phyloP scores from a whole-genome alignment of 2,329 filamentous ascomycete species.

The Colletotrichum lini region DNA sequence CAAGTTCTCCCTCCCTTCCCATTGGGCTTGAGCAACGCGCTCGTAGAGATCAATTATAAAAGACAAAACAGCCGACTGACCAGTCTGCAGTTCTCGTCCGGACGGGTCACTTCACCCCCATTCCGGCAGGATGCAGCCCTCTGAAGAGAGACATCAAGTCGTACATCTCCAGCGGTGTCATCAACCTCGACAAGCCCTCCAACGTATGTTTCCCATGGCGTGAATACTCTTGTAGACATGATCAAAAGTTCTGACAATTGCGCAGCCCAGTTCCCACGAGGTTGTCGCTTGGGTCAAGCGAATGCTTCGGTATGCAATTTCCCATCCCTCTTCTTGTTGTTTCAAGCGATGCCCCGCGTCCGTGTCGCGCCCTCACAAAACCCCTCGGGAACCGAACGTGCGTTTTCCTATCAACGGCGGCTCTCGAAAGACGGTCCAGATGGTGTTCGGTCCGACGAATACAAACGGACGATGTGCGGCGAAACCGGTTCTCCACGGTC shows the following conservation, averaged over 20 bases:
- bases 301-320: slow-evolving; percentile 80
- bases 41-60: slow-evolving; percentile 42
- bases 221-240: not conserved
- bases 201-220: slow-evolving; percentile 32
- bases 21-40: slow-evolving; percentile 26
- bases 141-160: slow-evolving; percentile 96
- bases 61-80: slow-evolving; percentile 40
- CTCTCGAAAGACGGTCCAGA: no score
- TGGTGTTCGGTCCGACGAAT: not conserved
- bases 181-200: slow-evolving; percentile 87
- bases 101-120: slow-evolving; percentile 97
- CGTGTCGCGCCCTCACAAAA: slow-evolving; percentile 2
- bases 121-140: slow-evolving; percentile 91
- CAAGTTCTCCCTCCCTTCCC: slow-evolving; percentile 62
- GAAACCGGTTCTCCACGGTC: slow-evolving; percentile 13
- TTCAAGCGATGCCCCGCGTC: slow-evolving; percentile 11
- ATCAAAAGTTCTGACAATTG: slow-evolving; percentile 13
- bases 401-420: not conserved
- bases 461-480: not conserved
- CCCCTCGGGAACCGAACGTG: slow-evolving; percentile 19
- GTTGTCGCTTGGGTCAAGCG: slow-evolving; percentile 99
- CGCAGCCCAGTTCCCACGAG: slow-evolving; percentile 78
- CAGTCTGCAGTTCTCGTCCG: slow-evolving; percentile 82
- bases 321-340: slow-evolving; percentile 4
- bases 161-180: slow-evolving; percentile 97